These are phyloP conservation scores for Pseudogymnoascus sp. DNA, from an alignment of 2,329 filamentous ascomycete genomes.

Conservation along the genomic window DNA sequence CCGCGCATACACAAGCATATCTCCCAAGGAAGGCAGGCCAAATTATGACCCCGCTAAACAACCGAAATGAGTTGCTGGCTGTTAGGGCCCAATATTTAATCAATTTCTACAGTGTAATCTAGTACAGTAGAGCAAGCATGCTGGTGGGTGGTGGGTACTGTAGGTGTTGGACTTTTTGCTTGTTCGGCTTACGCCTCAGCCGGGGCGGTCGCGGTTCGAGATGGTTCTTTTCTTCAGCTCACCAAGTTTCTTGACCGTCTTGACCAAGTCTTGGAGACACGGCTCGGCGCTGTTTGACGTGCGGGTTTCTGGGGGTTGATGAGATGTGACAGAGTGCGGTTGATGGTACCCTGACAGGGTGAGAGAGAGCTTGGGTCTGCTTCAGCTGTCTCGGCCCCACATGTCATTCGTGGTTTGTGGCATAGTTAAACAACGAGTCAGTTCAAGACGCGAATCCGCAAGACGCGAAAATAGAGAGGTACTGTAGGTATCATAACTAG, in stretches of 20 bases:
- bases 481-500: background rate
- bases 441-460: background rate
- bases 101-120: background rate
- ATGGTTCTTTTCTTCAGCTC: background rate
- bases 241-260: background rate
- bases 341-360: background rate
- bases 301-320: background rate
- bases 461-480: background rate
- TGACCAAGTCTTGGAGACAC: background rate
- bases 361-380: background rate
- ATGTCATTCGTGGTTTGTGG: background rate
- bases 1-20: background rate
- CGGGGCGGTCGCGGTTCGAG: too few relatives aligned
- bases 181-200: background rate
- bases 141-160: background rate
- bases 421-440: background rate
- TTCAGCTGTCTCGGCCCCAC: background rate
- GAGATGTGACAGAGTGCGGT: background rate
- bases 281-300: background rate
- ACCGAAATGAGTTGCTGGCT: background rate
- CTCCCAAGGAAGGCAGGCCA: background rate
- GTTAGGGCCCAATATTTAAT: background rate
- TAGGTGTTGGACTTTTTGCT: background rate
- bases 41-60: background rate
- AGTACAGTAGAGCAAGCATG: background rate